phyloP scores from a whole-genome alignment of 208 protist species.

The Acanthamoeba sp. region DNA sequence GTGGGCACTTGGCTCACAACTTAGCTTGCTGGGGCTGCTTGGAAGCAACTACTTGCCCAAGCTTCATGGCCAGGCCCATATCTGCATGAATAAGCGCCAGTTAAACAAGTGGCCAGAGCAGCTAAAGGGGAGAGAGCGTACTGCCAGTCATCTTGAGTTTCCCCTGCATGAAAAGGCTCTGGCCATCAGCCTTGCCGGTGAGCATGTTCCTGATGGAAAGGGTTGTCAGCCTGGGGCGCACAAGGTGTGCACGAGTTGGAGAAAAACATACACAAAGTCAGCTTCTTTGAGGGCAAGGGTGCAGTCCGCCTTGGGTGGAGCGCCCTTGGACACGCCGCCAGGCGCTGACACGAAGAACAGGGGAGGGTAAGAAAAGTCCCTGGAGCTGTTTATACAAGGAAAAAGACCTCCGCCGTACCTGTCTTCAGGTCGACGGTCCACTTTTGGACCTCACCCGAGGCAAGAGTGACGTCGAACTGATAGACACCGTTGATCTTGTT shows the following conservation, averaged over 20 bases:
- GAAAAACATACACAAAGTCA: conserved; percentile 72
- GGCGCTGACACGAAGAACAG: conserved; percentile 65
- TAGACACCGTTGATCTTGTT: conserved; percentile 79
- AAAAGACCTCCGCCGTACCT: background rate
- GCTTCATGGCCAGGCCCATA: conserved; percentile 61
- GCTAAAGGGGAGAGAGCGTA: background rate
- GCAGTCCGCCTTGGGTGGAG: conserved; percentile 78
- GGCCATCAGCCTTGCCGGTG: conserved; percentile 78
- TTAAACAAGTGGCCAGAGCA: background rate
- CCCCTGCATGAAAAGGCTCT: conserved; percentile 79
- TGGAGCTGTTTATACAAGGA: background rate
- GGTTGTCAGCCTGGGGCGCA: background rate
- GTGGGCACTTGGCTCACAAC: background rate
- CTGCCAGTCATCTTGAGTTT: conserved; percentile 80
- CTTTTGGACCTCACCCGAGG: conserved; percentile 36
- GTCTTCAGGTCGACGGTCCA: conserved; percentile 83
- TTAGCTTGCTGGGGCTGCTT: conserved; percentile 46
- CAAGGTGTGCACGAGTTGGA: background rate
- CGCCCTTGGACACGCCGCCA: conserved; percentile 43
- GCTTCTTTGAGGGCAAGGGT: conserved; percentile 77
- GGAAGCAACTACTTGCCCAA: conserved; percentile 16
- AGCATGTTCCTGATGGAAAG: conserved; percentile 68
- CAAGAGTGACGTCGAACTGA: conserved; percentile 70
- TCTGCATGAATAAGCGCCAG: background rate
- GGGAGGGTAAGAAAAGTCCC: background rate